phyloP scores from a whole-genome alignment of 805 yeast species.

The Candida taoyuanica region DNA sequence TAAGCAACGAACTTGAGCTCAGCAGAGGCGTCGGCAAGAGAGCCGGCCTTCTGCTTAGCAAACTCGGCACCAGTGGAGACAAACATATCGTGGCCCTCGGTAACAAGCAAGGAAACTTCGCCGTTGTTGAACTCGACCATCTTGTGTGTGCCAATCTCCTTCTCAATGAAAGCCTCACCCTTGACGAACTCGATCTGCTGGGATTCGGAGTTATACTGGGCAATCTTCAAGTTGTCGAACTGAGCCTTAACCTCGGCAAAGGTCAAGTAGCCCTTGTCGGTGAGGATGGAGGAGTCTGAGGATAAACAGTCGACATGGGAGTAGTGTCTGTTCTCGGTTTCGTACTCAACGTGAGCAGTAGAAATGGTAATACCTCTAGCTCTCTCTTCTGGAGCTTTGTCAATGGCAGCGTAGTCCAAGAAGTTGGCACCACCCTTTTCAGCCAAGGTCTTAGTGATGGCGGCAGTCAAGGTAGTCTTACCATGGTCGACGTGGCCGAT shows the following conservation, averaged over 20 bases:
- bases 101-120: neutral
- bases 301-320: slow-evolving; percentile 82
- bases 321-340: slow-evolving; percentile 90
- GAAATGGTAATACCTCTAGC: slow-evolving; percentile 99
- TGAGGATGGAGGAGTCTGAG: neutral
- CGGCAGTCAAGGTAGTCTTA: slow-evolving; percentile 96
- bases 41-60: slow-evolving; percentile 1
- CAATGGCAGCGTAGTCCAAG: slow-evolving; percentile 89
- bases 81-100: slow-evolving; percentile 2
- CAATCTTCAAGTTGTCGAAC: slow-evolving; percentile 2
- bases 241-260: slow-evolving; percentile 1
- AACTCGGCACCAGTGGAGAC: slow-evolving; percentile 1
- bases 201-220: neutral
- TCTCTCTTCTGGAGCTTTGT: slow-evolving; percentile 98
- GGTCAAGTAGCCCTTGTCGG: slow-evolving; percentile 2
- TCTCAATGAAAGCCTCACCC: slow-evolving; percentile 3
- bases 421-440: slow-evolving; percentile 87
- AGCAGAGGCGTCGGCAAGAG: neutral
- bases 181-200: slow-evolving; percentile 1
- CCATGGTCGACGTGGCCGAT: slow-evolving; percentile 99
- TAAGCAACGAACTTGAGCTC: slow-evolving; percentile 1
- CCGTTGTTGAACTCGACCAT: slow-evolving; percentile 3
- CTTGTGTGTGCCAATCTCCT: slow-evolving; percentile 2
- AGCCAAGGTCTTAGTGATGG: slow-evolving; percentile 92
- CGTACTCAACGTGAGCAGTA: slow-evolving; percentile 96